Percentiles rank a stretch among this genome's conserved stretches.
Evolutionary conservation across 176 grass and related monocot genomes (phyloP).

Genomic region (Carex myosuroides): DNA sequence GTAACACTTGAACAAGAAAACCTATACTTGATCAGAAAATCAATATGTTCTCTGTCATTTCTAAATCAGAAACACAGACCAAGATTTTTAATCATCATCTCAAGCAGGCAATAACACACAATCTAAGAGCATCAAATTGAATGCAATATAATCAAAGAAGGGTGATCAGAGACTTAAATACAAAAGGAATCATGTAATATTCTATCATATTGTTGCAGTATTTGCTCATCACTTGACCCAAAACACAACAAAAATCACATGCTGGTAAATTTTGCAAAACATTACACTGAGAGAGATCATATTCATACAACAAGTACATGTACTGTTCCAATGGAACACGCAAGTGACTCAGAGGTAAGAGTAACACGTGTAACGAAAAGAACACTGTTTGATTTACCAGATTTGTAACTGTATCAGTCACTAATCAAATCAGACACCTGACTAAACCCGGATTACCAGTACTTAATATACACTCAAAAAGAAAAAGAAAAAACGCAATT

Average conservation of each 20-base stretch:
- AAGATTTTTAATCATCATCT: conserved; percentile 17
- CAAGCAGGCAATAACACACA: not conserved
- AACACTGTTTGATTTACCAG: not conserved
- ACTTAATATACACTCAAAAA: no score
- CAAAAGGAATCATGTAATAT: conserved; percentile 9
- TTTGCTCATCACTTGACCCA: conserved; percentile 7
- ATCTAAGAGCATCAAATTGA: not conserved
- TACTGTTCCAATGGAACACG: conserved; percentile 27
- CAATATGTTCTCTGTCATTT: conserved; percentile 5
- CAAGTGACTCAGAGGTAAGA: not conserved
- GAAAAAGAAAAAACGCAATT: no score
- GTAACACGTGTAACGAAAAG: conserved; percentile 27
- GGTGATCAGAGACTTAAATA: conserved; percentile 24
- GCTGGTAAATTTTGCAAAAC: not conserved
- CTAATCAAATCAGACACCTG: conserved; percentile 14
- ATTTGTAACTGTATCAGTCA: conserved; percentile 26
- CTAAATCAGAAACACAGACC: conserved; percentile 24
- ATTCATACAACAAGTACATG: not conserved
- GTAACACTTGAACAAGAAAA: no score
- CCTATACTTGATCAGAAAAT: not conserved
- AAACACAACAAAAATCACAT: not conserved
- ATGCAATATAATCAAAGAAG: not conserved
- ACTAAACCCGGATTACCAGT: conserved; percentile 13
- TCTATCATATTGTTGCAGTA: conserved; percentile 28
- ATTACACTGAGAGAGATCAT: not conserved